phyloP scores from a whole-genome alignment of 2,329 filamentous ascomycete genomes.

The Ciborinia camelliae region DNA sequence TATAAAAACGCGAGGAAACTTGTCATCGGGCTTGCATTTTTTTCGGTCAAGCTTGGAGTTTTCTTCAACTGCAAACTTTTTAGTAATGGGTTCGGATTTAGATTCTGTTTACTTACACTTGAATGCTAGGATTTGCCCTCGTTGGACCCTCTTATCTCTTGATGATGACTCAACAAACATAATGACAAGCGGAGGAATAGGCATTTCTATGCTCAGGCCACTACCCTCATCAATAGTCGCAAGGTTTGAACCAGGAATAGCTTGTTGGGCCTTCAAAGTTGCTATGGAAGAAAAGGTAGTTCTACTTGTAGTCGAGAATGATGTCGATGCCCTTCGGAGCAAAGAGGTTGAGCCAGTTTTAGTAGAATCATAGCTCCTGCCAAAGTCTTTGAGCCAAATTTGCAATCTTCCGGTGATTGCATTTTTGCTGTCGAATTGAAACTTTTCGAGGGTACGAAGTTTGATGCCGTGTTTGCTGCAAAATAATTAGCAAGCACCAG shows the following conservation, averaged over 20 bases:
- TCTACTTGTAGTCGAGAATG: background rate
- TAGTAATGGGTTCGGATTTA: background rate
- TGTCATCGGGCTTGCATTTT: background rate
- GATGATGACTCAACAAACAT: conserved; percentile 14
- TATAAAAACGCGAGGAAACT: conserved; percentile 3
- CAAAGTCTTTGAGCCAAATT: background rate
- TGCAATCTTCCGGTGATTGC: conserved; percentile 1
- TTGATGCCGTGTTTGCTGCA: conserved; percentile 6
- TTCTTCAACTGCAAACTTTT: background rate
- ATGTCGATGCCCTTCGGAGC: background rate
- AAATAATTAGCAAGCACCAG: background rate
- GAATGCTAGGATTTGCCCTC: conserved; percentile 10
- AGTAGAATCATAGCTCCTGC: background rate
- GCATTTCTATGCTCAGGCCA: background rate
- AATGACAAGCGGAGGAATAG: conserved; percentile 4
- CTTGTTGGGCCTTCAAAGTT: background rate
- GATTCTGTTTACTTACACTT: background rate
- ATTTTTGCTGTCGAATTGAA: background rate
- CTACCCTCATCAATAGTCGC: background rate
- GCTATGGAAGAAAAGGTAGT: conserved; percentile 8
- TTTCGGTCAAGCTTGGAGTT: background rate
- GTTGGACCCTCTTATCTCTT: background rate
- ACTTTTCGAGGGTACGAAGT: background rate
- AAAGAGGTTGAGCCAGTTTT: background rate
- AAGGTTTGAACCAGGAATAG: background rate